phyloP scores from a whole-genome alignment of 192 early-diverging fungal genomes.

The Spinellus fusiger region DNA sequence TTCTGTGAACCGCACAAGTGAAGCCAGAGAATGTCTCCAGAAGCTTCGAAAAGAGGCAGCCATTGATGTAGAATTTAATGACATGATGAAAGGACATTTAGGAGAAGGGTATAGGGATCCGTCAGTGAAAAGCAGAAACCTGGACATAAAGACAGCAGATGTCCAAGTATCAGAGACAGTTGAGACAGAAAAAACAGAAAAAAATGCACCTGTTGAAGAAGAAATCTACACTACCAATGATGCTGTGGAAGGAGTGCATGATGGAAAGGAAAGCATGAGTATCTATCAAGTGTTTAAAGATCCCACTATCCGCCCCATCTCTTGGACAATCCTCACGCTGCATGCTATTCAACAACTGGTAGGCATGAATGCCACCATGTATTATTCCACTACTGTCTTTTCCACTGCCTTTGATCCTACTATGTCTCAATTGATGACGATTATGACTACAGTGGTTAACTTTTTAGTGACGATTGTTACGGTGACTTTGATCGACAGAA shows the following conservation, averaged over 20 bases:
- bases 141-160: not conserved
- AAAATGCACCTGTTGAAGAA: not conserved
- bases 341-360: slow-evolving; percentile 77
- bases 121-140: slow-evolving; percentile 6
- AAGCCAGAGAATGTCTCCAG: slow-evolving; percentile 48
- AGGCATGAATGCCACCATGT: slow-evolving; percentile 82
- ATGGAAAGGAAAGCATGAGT: slow-evolving; percentile 13
- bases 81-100: slow-evolving; percentile 43
- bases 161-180: too few species aligned
- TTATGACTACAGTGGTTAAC: slow-evolving; percentile 52
- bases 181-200: too few species aligned
- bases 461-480: slow-evolving; percentile 57
- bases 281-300: slow-evolving; percentile 52
- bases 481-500: slow-evolving; percentile 50
- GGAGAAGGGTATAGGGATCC: slow-evolving; percentile 6
- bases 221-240: not conserved
- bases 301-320: slow-evolving; percentile 50
- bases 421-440: slow-evolving; percentile 56
- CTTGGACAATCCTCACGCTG: slow-evolving; percentile 58
- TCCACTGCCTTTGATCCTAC: slow-evolving; percentile 47
- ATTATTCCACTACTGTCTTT: slow-evolving; percentile 86
- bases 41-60: slow-evolving; percentile 45
- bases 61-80: slow-evolving; percentile 56
- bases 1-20: slow-evolving; percentile 54
- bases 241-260: not conserved